Conservation (phyloP, 495 filamentous ascomycete species). For the Opeltia flavorubescens region DNA sequence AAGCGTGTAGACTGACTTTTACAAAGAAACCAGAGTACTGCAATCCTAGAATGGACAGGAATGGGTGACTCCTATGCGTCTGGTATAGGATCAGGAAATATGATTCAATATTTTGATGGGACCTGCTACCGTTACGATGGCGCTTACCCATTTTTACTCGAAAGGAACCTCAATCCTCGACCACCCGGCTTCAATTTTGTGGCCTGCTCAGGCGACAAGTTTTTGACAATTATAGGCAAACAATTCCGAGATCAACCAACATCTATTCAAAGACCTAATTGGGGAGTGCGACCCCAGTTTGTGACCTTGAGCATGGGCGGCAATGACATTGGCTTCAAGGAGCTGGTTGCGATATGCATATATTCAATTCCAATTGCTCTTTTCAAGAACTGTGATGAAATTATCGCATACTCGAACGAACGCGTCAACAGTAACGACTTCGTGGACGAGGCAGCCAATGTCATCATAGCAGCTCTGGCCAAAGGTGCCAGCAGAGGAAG, state of each 20-base stretch:
- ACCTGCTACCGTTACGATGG: neutral
- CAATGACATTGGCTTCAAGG: slow-evolving; percentile 9
- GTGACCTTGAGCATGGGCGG: too few relatives aligned
- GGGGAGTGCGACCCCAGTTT: too few relatives aligned
- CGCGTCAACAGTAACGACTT: slow-evolving; percentile 1
- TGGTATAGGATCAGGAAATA: neutral
- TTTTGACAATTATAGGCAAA: neutral
- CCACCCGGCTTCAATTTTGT: neutral
- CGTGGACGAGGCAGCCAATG: neutral
- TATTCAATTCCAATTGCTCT: slow-evolving; percentile 2
- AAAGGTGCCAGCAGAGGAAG: slow-evolving; percentile 2
- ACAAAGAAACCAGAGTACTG: neutral
- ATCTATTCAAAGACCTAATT: too few relatives aligned
- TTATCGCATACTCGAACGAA: neutral
- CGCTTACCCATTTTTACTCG: neutral
- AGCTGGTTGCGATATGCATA: slow-evolving; percentile 6
- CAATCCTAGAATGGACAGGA: neutral
- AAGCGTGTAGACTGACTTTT: neutral
- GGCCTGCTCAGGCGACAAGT: neutral
- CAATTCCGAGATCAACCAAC: too few relatives aligned
- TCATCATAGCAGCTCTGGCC: slow-evolving; percentile 5
- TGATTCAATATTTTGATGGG: neutral
- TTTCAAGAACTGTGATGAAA: slow-evolving; percentile 5
- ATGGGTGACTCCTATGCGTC: neutral
- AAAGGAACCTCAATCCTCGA: neutral